Conservation (phyloP, 202 grass and related monocot species). For the Brachypodium distachyon region DNA sequence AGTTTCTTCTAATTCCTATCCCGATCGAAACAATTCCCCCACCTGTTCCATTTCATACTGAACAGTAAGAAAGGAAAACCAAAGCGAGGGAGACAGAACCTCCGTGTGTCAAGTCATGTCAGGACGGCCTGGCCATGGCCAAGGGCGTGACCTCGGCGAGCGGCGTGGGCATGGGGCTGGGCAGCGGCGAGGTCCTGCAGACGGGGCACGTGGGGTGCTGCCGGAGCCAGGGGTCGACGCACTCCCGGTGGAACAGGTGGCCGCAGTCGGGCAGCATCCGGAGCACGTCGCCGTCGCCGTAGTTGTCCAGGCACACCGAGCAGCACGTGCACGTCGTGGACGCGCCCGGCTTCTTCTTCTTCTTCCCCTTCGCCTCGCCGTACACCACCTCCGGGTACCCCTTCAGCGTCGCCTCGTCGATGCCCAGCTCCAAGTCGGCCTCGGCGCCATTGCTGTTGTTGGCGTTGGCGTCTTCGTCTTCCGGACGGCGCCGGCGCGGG, state of each 20-base stretch:
- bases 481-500: neutral
- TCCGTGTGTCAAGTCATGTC: conserved; percentile 4
- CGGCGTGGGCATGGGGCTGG: conserved; percentile 77
- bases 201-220: conserved; percentile 79
- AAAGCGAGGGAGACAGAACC: neutral
- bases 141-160: conserved; percentile 61
- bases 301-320: conserved; percentile 80
- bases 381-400: conserved; percentile 77
- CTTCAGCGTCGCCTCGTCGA: conserved; percentile 73
- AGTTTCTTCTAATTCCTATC: conserved; percentile 11
- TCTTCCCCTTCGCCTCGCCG: conserved; percentile 28
- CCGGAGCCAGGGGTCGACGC: conserved; percentile 82
- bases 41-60: too few species aligned
- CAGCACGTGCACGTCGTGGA: conserved; percentile 65
- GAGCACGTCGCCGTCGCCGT: conserved; percentile 67
- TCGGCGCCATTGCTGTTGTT: neutral
- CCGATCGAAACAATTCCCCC: too few species aligned
- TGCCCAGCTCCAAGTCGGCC: conserved; percentile 52
- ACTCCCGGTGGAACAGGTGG: conserved; percentile 75
- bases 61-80: too few species aligned
- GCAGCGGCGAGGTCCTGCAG: conserved; percentile 77
- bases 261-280: conserved; percentile 77
- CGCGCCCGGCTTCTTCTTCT: conserved; percentile 11
- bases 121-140: conserved; percentile 28
- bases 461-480: neutral